These are phyloP conservation scores for Saururus chinensis DNA, from an alignment of 164 flowering plant genomes.

Conservation along the genomic window DNA sequence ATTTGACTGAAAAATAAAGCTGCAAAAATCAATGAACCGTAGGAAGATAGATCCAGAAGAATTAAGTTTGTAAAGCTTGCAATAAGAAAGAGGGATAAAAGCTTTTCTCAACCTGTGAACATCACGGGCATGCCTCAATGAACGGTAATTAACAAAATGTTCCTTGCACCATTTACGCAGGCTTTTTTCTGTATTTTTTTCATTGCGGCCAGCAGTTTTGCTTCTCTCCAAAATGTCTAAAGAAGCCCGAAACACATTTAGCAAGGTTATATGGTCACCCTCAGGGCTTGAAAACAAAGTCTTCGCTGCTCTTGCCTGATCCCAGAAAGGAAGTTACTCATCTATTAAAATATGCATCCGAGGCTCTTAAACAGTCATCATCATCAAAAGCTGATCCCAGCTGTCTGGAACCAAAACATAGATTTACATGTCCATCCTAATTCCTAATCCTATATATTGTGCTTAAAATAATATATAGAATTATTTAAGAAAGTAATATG, in stretches of 20 bases:
- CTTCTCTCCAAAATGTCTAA: slow-evolving; percentile 58
- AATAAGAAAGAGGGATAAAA: not conserved
- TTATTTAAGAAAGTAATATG: too few species aligned
- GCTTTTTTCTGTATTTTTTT: slow-evolving; percentile 41
- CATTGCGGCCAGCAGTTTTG: slow-evolving; percentile 23
- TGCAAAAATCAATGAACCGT: not conserved
- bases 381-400: not conserved
- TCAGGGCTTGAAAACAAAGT: slow-evolving; percentile 62
- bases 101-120: slow-evolving; percentile 54
- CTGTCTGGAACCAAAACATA: too few species aligned
- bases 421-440: too few species aligned
- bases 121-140: slow-evolving; percentile 80
- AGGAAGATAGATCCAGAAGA: not conserved
- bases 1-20: slow-evolving; percentile 59
- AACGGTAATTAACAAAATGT: slow-evolving; percentile 72
- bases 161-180: slow-evolving; percentile 87
- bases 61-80: not conserved
- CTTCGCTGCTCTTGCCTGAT: slow-evolving; percentile 59
- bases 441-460: too few species aligned
- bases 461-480: too few species aligned
- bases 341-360: not conserved
- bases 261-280: slow-evolving; percentile 81
- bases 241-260: slow-evolving; percentile 68
- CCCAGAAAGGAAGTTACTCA: not conserved
- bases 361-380: not conserved